These are phyloP conservation scores for Oxytropis ochrocephala DNA, from an alignment of 306 rosid species.

Conservation along the genomic window DNA sequence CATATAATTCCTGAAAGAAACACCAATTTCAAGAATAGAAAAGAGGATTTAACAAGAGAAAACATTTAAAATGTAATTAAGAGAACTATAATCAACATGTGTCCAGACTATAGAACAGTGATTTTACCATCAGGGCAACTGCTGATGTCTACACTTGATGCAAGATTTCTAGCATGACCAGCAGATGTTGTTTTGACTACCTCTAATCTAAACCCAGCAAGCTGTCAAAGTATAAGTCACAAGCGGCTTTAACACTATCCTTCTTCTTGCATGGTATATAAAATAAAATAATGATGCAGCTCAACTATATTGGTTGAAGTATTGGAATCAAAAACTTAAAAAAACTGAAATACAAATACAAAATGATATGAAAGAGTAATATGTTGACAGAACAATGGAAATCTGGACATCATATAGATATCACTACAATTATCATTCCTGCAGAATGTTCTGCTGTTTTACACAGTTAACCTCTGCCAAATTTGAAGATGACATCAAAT, in stretches of 20 bases:
- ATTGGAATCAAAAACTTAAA: neutral
- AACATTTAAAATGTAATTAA: constrained; percentile 10
- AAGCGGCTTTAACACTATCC: constrained; percentile 6
- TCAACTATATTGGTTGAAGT: constrained; percentile 9
- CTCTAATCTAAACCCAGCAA: constrained; percentile 98
- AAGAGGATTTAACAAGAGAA: constrained; percentile 8
- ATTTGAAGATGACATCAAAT: neutral
- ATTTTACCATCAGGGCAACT: constrained; percentile 89
- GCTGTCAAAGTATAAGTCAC: constrained; percentile 53
- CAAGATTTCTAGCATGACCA: constrained; percentile 89
- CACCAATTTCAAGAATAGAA: neutral
- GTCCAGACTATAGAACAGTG: constrained; percentile 6
- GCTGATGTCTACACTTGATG: constrained; percentile 86
- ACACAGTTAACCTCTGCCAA: neutral
- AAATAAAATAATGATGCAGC: constrained; percentile 6
- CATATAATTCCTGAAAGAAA: constrained; percentile 83
- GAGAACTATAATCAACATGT: constrained; percentile 16
- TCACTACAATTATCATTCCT: neutral
- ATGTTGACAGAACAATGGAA: constrained; percentile 13
- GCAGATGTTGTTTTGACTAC: constrained; percentile 86
- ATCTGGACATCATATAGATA: neutral
- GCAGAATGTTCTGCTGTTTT: neutral
- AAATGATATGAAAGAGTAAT: neutral
- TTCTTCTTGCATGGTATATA: neutral
- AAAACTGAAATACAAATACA: neutral